A percentile compares a stretch with the other conserved stretches of the same genome.
Evolutionary conservation across 805 yeast genomes (phyloP).

Genomic region (Jamesozyma rosinii): DNA sequence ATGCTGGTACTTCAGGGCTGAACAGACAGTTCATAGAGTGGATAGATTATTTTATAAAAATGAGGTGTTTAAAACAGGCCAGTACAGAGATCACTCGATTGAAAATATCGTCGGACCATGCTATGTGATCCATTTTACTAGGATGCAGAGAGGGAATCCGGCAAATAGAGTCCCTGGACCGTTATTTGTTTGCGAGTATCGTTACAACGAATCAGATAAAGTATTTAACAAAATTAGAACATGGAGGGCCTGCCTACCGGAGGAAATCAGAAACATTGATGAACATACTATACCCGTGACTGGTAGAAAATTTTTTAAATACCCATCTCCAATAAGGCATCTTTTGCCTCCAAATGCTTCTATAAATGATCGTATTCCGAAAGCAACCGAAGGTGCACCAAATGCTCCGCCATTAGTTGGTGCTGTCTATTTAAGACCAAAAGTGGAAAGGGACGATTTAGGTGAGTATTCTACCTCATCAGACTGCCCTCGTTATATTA

Average conservation of each 20-base stretch:
- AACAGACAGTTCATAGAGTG: constrained; percentile 89
- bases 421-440: constrained; percentile 73
- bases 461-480: constrained; percentile 58
- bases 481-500: constrained; percentile 36
- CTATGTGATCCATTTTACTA: constrained; percentile 87
- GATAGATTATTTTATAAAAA: constrained; percentile 86
- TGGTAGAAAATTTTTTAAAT: constrained; percentile 58
- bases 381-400: constrained; percentile 68
- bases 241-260: constrained; percentile 98
- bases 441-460: constrained; percentile 69
- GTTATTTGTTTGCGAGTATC: constrained; percentile 85
- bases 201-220: constrained; percentile 86
- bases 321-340: constrained; percentile 77
- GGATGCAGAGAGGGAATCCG: constrained; percentile 92
- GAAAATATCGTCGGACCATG: constrained; percentile 88
- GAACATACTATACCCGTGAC: constrained; percentile 70
- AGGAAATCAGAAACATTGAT: constrained; percentile 77
- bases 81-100: constrained; percentile 85
- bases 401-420: constrained; percentile 91
- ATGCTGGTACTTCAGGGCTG: constrained; percentile 97
- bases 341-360: constrained; percentile 67
- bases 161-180: constrained; percentile 71
- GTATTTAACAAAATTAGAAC: constrained; percentile 91
- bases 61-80: constrained; percentile 94
- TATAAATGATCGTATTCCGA: constrained; percentile 69